A percentile compares a stretch with the other conserved stretches of the same genome.
Conservation (phyloP, 805 yeast species). For the Wilhelminamyces savonicus region DNA sequence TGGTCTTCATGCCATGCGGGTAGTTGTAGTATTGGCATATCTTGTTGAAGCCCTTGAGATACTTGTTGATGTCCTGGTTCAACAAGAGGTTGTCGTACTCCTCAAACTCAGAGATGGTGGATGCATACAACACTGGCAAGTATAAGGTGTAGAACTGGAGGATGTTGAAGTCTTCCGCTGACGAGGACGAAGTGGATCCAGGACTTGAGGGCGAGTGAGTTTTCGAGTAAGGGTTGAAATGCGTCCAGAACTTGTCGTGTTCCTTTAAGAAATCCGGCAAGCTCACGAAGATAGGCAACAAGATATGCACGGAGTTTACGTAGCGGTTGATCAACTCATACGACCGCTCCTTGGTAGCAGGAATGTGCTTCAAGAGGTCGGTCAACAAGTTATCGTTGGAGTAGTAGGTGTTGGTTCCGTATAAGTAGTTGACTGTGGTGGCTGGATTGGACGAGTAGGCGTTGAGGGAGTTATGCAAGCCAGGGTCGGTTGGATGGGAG, state of each 20-base stretch:
- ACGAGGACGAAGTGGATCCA: slow-evolving; percentile 1
- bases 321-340: slow-evolving; percentile 44
- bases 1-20: slow-evolving; percentile 41
- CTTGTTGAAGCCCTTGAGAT: slow-evolving; percentile 43
- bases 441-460: slow-evolving; percentile 29
- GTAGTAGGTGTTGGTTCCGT: slow-evolving; percentile 34
- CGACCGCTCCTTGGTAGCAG: slow-evolving; percentile 36
- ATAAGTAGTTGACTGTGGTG: slow-evolving; percentile 25
- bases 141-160: slow-evolving; percentile 42
- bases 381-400: slow-evolving; percentile 26
- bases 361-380: slow-evolving; percentile 39
- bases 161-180: slow-evolving; percentile 23
- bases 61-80: slow-evolving; percentile 44
- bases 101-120: slow-evolving; percentile 54
- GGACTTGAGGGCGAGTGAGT: slow-evolving; percentile 2
- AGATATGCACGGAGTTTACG: slow-evolving; percentile 46
- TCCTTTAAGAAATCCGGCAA: slow-evolving; percentile 35
- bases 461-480: slow-evolving; percentile 19
- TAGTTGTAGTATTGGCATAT: slow-evolving; percentile 45
- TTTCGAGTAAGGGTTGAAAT: slow-evolving; percentile 9
- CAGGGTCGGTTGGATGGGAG: slow-evolving; percentile 13
- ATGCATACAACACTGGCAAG: slow-evolving; percentile 52
- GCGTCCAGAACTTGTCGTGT: slow-evolving; percentile 47
- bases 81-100: slow-evolving; percentile 44
- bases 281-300: slow-evolving; percentile 47